Percentiles rank a stretch among this genome's conserved stretches.
These are phyloP conservation scores for Jamesozyma gamospora DNA, from an alignment of 805 yeast genomes.

Conservation along the genomic window DNA sequence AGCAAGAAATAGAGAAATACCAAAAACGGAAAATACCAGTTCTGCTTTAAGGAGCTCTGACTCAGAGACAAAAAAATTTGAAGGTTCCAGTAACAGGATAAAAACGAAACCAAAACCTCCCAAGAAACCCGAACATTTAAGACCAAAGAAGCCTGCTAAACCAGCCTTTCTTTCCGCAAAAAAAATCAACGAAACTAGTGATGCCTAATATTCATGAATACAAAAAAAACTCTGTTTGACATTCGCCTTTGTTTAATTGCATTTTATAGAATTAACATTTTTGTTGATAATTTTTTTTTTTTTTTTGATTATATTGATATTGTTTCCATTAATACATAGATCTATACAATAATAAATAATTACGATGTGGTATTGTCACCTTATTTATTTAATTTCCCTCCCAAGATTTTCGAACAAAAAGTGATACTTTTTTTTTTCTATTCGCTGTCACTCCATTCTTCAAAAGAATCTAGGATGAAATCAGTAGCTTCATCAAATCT, in stretches of 20 bases:
- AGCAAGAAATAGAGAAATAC: slow-evolving; percentile 18
- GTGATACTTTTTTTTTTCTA: slow-evolving; percentile 1
- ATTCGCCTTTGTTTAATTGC: no score
- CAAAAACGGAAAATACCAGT: neutral
- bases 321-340: neutral
- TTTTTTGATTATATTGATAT: neutral
- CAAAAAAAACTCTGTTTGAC: no score
- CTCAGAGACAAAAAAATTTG: no score
- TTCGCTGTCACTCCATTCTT: slow-evolving; percentile 47
- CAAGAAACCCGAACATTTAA: slow-evolving; percentile 45
- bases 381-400: slow-evolving; percentile 67
- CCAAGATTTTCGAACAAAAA: slow-evolving; percentile 33
- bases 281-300: neutral
- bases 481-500: slow-evolving; percentile 79
- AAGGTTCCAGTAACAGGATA: neutral
- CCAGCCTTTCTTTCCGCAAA: slow-evolving; percentile 38
- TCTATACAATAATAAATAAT: neutral
- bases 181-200: slow-evolving; percentile 2
- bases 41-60: neutral
- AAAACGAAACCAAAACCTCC: slow-evolving; percentile 33
- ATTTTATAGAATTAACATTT: neutral
- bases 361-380: slow-evolving; percentile 33
- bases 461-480: slow-evolving; percentile 69
- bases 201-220: neutral
- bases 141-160: slow-evolving; percentile 33